Evolutionary conservation across 1,284 basidiomycete species (phyloP).

Genomic region (Sanghuangporus weigelae): DNA sequence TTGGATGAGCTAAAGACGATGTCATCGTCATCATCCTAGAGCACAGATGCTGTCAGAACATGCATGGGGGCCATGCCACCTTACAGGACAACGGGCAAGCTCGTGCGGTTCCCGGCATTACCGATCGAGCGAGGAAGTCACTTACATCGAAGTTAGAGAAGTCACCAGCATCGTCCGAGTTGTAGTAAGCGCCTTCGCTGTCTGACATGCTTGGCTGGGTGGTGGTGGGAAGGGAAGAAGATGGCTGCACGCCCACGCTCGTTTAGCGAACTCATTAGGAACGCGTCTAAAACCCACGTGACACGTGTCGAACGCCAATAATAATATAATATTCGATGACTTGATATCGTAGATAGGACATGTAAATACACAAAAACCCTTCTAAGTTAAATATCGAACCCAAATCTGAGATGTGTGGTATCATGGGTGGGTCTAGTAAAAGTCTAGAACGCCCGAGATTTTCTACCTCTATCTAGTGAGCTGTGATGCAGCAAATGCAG

Average conservation of each 20-base stretch:
- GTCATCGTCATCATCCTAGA: constrained; percentile 25
- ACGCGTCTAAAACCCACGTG: neutral
- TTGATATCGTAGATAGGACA: no score
- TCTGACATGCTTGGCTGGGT: constrained; percentile 25
- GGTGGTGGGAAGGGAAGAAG: neutral
- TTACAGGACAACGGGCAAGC: neutral
- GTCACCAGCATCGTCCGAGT: constrained; percentile 28
- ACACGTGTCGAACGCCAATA: neutral
- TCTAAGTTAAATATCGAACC: no score
- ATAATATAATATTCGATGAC: no score
- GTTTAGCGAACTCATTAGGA: neutral
- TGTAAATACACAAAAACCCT: no score
- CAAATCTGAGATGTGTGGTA: no score
- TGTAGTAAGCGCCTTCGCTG: constrained; percentile 23
- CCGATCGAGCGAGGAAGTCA: neutral
- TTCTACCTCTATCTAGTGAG: neutral
- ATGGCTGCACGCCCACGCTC: neutral
- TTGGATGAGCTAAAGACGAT: constrained; percentile 21
- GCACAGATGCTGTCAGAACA: neutral
- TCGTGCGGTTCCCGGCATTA: neutral
- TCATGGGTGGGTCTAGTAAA: no score
- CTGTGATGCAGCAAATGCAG: neutral
- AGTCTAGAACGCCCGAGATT: neutral
- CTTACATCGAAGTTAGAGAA: constrained; percentile 24
- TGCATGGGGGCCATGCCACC: neutral